Conservation (phyloP, 495 filamentous ascomycete species). For the Talaromyces thailandensis region DNA sequence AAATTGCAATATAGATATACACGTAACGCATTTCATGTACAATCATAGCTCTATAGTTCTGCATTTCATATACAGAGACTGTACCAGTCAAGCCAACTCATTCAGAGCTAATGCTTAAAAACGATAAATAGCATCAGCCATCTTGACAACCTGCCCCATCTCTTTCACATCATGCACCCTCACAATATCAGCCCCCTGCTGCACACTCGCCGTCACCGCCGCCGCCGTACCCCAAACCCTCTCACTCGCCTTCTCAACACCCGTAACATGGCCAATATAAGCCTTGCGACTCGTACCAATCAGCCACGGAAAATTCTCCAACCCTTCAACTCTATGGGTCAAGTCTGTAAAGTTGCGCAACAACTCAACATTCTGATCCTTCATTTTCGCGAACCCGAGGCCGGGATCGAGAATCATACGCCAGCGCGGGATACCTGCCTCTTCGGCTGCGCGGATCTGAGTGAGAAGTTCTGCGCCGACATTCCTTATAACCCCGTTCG, state of each 20-base stretch:
- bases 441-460: conserved; percentile 69
- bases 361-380: conserved; percentile 71
- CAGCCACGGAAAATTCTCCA: conserved; percentile 77
- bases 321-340: conserved; percentile 44
- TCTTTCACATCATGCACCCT: conserved; percentile 88
- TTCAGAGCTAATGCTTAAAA: conserved; percentile 11
- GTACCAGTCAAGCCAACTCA: background rate
- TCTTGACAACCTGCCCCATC: conserved; percentile 79
- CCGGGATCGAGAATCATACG: conserved; percentile 92
- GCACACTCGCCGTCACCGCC: conserved; percentile 76
- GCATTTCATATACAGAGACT: background rate
- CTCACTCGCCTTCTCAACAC: conserved; percentile 56
- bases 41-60: background rate
- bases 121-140: conserved; percentile 87
- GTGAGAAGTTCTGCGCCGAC: conserved; percentile 60
- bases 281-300: conserved; percentile 83
- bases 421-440: conserved; percentile 80
- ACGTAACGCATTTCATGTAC: background rate
- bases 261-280: conserved; percentile 79
- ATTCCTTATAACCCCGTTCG: conserved; percentile 59
- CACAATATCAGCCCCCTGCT: conserved; percentile 90
- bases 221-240: conserved; percentile 82
- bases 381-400: conserved; percentile 83
- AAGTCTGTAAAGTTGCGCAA: conserved; percentile 57
- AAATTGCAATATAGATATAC: conserved; percentile 1